Percentiles rank a stretch among this genome's conserved stretches.
Evolutionary conservation across 495 filamentous ascomycete genomes (phyloP).

Genomic region (Rhizodiscina lignyota): DNA sequence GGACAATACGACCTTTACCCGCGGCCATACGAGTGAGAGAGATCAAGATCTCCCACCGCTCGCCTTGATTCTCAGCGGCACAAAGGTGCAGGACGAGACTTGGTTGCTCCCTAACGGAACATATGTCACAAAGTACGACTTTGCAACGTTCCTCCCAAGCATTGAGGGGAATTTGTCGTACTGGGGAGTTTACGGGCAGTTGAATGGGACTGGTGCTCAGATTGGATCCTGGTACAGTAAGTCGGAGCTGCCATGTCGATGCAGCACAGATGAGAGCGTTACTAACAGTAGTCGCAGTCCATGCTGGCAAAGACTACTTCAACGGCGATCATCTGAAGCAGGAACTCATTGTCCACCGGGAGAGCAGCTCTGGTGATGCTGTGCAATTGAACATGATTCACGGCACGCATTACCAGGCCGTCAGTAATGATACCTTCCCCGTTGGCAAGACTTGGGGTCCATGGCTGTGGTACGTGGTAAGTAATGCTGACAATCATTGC

Average conservation of each 20-base stretch:
- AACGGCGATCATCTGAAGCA: slow-evolving; percentile 28
- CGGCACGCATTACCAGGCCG: slow-evolving; percentile 25
- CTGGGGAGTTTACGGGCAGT: slow-evolving; percentile 17
- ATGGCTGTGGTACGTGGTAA: slow-evolving; percentile 28
- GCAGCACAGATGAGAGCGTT: too few species aligned
- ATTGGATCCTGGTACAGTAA: slow-evolving; percentile 29
- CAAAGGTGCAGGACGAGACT: slow-evolving; percentile 27
- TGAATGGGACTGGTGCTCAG: slow-evolving; percentile 9
- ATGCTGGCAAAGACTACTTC: slow-evolving; percentile 27
- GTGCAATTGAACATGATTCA: slow-evolving; percentile 30
- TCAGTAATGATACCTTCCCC: slow-evolving; percentile 16
- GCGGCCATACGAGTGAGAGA: slow-evolving; percentile 20
- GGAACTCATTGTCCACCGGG: slow-evolving; percentile 25
- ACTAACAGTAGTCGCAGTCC: too few species aligned
- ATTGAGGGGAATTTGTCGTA: slow-evolving; percentile 1
- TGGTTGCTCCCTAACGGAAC: slow-evolving; percentile 23
- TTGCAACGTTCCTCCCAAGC: slow-evolving; percentile 14
- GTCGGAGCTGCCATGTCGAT: too few species aligned
- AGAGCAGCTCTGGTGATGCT: slow-evolving; percentile 22
- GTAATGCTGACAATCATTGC: too few species aligned
- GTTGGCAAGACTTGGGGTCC: slow-evolving; percentile 26
- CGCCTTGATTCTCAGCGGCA: slow-evolving; percentile 16
- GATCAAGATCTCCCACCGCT: slow-evolving; percentile 20
- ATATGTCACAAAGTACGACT: slow-evolving; percentile 30
- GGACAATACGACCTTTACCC: slow-evolving; percentile 20